These are phyloP conservation scores for Russula lepida DNA, from an alignment of 768 basidiomycete species.

Conservation along the genomic window DNA sequence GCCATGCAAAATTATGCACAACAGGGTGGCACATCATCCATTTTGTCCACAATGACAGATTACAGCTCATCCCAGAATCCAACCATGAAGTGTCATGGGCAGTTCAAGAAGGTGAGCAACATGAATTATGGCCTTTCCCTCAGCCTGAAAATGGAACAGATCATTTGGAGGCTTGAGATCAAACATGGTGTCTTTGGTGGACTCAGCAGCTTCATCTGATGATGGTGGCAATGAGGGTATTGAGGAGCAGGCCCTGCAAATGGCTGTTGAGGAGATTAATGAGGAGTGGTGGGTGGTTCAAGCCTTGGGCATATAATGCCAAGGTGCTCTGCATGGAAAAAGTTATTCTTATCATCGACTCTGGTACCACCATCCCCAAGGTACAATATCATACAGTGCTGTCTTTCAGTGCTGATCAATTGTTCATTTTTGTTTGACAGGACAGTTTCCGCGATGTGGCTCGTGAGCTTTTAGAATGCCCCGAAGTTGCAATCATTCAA, in stretches of 20 bases:
- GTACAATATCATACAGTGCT: constrained; percentile 28
- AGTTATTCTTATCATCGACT: constrained; percentile 74
- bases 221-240: constrained; percentile 42
- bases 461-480: constrained; percentile 72
- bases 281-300: constrained; percentile 50
- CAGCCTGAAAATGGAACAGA: constrained; percentile 50
- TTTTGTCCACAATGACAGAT: constrained; percentile 81
- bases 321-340: constrained; percentile 70
- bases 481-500: constrained; percentile 82
- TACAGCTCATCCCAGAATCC: constrained; percentile 54
- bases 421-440: constrained; percentile 24
- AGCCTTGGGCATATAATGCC: constrained; percentile 71
- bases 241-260: constrained; percentile 63
- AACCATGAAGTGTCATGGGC: constrained; percentile 71
- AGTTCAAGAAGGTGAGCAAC: constrained; percentile 92
- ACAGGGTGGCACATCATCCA: constrained; percentile 76
- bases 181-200: constrained; percentile 29
- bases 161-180: constrained; percentile 41
- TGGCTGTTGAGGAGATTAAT: constrained; percentile 68
- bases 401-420: background rate
- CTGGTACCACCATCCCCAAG: constrained; percentile 76
- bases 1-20: constrained; percentile 88
- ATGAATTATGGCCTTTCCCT: constrained; percentile 79
- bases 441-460: constrained; percentile 90
- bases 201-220: constrained; percentile 25